phyloP scores from a whole-genome alignment of 2,329 filamentous ascomycete genomes.

The Claviceps sp. region DNA sequence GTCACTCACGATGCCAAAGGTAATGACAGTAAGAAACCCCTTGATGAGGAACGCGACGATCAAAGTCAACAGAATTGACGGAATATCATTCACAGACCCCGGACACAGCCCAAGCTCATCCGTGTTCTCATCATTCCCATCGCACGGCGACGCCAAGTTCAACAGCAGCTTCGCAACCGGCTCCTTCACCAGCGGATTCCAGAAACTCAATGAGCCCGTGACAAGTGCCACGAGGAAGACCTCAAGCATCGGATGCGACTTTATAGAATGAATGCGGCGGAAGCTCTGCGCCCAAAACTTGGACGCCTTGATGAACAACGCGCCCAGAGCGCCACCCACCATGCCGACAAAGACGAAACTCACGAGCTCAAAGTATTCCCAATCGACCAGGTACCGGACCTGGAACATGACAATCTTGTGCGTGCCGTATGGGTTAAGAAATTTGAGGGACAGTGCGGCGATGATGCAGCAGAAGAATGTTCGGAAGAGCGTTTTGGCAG shows the following conservation, averaged over 20 bases:
- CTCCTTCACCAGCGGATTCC: slow-evolving; percentile 82
- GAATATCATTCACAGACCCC: slow-evolving; percentile 58
- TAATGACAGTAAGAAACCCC: slow-evolving; percentile 73
- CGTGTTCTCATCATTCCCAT: slow-evolving; percentile 50
- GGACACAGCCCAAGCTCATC: slow-evolving; percentile 68
- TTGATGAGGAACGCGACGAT: slow-evolving; percentile 78
- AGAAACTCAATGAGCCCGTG: slow-evolving; percentile 78
- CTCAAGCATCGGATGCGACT: slow-evolving; percentile 71
- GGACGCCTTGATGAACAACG: slow-evolving; percentile 93
- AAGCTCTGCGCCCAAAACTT: slow-evolving; percentile 82
- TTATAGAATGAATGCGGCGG: slow-evolving; percentile 67
- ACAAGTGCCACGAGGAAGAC: slow-evolving; percentile 76
- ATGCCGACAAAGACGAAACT: slow-evolving; percentile 79
- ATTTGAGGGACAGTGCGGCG: slow-evolving; percentile 82
- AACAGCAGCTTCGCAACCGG: slow-evolving; percentile 84
- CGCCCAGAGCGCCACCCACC: slow-evolving; percentile 71
- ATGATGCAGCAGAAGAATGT: slow-evolving; percentile 98
- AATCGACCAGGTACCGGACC: slow-evolving; percentile 79
- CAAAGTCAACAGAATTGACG: slow-evolving; percentile 57
- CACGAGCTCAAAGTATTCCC: slow-evolving; percentile 83
- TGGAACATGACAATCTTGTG: slow-evolving; percentile 95
- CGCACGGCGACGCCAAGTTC: slow-evolving; percentile 80
- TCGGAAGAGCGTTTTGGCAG: slow-evolving; percentile 89
- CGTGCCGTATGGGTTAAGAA: slow-evolving; percentile 90
- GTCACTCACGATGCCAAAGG: slow-evolving; percentile 65